Conservation (phyloP, 495 filamentous ascomycete genomes). For the Lophiostoma macrostomum region DNA sequence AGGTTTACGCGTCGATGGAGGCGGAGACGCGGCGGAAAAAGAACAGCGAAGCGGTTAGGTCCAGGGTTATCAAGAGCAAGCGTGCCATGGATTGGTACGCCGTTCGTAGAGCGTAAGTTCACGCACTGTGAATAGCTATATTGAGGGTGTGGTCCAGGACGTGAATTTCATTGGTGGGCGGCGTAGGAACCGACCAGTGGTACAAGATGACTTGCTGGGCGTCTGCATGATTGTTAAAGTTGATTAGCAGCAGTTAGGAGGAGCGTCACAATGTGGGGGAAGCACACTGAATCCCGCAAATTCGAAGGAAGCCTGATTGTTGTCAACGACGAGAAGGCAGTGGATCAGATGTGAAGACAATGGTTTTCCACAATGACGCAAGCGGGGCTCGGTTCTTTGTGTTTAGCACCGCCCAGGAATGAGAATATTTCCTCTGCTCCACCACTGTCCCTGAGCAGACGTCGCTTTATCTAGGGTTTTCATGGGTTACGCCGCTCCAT, state of each 20-base stretch:
- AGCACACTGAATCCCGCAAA: constrained; percentile 2
- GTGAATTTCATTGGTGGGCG: constrained; percentile 16
- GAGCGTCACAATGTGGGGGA: constrained; percentile 2
- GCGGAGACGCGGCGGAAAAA: too few species aligned
- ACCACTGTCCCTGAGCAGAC: too few species aligned
- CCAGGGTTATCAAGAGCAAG: too few species aligned
- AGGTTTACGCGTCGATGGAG: neutral
- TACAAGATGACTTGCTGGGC: neutral
- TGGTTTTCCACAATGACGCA: neutral
- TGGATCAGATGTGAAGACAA: neutral
- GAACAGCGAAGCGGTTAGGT: neutral
- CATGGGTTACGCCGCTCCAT: too few species aligned
- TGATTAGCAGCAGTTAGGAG: neutral
- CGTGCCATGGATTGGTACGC: too few species aligned
- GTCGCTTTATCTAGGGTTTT: too few species aligned
- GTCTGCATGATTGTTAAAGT: constrained; percentile 17
- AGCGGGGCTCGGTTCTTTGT: neutral
- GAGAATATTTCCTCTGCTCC: too few species aligned
- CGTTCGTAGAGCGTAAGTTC: too few species aligned
- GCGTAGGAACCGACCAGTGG: neutral
- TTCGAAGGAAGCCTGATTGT: too few species aligned
- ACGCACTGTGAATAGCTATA: too few species aligned
- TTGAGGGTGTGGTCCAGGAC: neutral
- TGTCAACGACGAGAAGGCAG: too few species aligned
- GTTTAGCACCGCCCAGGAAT: too few species aligned